Conservation (phyloP, 2,329 filamentous ascomycete genomes). For the Incumbomyces delicatus region DNA sequence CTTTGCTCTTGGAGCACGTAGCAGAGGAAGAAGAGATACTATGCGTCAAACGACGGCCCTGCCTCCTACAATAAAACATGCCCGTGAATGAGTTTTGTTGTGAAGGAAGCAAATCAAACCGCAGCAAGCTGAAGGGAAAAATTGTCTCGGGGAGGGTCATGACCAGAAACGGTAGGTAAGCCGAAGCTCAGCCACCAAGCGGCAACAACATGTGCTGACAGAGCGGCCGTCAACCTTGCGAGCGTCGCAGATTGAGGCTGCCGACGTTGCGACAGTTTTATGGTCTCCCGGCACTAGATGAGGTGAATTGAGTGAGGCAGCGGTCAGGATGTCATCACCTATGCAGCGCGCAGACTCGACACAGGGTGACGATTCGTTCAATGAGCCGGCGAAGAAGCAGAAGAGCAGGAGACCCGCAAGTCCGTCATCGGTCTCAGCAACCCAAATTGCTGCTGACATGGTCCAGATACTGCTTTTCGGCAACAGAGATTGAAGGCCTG, state of each 20-base stretch:
- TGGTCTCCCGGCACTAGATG: neutral
- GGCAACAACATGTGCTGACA: neutral
- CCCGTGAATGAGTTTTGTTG: conserved; percentile 48
- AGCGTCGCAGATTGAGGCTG: neutral
- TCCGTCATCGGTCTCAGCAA: conserved; percentile 34
- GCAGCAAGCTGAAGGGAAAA: no score
- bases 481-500: conserved; percentile 97
- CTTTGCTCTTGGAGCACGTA: conserved; percentile 51
- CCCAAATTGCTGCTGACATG: conserved; percentile 10
- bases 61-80: conserved; percentile 58
- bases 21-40: conserved; percentile 50
- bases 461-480: conserved; percentile 81
- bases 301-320: neutral
- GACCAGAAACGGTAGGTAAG: neutral
- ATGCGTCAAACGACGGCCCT: conserved; percentile 25
- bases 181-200: neutral
- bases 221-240: neutral
- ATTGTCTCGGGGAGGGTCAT: no score
- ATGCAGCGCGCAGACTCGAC: conserved; percentile 32
- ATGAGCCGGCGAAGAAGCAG: conserved; percentile 57
- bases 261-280: neutral
- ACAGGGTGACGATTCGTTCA: conserved; percentile 33
- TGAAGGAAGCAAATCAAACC: conserved; percentile 28
- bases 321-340: conserved; percentile 33
- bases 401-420: conserved; percentile 90